Evolutionary conservation across 129 eudicot genomes (phyloP).

Genomic region (Lonicera japonica): DNA sequence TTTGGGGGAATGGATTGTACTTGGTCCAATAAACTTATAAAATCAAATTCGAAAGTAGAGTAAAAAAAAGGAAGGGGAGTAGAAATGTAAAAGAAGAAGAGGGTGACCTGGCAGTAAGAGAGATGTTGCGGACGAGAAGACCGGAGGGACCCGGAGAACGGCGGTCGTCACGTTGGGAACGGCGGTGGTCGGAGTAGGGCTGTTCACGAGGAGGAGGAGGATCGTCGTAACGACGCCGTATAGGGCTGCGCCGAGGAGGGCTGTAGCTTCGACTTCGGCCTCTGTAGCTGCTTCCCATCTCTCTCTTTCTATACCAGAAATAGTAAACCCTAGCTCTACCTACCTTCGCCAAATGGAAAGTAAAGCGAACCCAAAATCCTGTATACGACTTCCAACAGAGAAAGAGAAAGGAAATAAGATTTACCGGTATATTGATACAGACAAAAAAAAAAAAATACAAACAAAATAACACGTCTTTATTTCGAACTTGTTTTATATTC

Average conservation of each 20-base stretch:
- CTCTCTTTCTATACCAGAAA: background rate
- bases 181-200: background rate
- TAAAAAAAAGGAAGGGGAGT: too few species aligned
- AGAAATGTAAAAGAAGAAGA: background rate
- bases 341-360: background rate
- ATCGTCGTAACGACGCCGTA: conserved; percentile 41
- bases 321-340: background rate
- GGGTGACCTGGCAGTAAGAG: conserved; percentile 74
- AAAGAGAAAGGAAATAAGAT: too few species aligned
- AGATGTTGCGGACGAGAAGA: conserved; percentile 85
- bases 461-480: too few species aligned
- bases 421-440: too few species aligned
- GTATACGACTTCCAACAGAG: too few species aligned
- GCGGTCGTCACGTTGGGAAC: conserved; percentile 34
- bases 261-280: conserved; percentile 61
- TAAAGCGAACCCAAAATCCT: too few species aligned
- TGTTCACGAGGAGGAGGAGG: conserved; percentile 33
- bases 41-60: too few species aligned
- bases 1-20: too few species aligned
- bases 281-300: conserved; percentile 37
- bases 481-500: too few species aligned
- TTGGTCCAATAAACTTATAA: too few species aligned
- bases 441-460: too few species aligned
- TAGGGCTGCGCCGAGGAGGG: conserved; percentile 26
- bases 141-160: conserved; percentile 73